Base-by-base conservation (phyloP, 1,284 basidiomycete genomes). In the Trichosporon asahii region DNA sequence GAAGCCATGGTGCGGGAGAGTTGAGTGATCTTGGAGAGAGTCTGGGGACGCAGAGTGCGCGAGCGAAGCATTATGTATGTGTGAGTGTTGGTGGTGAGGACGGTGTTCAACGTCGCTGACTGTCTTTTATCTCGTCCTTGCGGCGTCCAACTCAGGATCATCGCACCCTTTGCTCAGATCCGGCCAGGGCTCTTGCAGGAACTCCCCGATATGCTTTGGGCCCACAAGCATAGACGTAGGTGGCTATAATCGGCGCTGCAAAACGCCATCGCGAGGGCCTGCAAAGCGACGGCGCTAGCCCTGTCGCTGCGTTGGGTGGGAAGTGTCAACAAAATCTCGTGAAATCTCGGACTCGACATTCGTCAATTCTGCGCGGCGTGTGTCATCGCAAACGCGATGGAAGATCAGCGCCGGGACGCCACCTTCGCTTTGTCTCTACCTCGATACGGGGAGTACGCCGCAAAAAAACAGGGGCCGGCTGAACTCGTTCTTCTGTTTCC, bases 1-100 rank as follows among this genome's bases (percentile, higher is more conserved):
- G 71, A 29, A 15, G 65, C 66, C 46, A 72, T 61, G 15, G 44
- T 69, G 18, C 57, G 57, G 15, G 57, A 61, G 57, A 61, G 57
- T 31, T 27, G 57, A n/a, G 57, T n/a, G 29, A 61, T 15, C 29
- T 25, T 23, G 49, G 49, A 53, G 23, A 53, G 21, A 2, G 49
- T 53, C 49, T 61, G 57, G 29, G 57, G 57, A 33, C 57, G 57
- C 29, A 61, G 57, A 29, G 29, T 8, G 29, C 57, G 57, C 2
- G 57, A 29, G 57, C 57, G 57, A 6, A 61, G 57, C 57, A 61
- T 61, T 31, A 53, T 53, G 49, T 53, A 53, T 53, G 21, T 46
- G n/a, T 53, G 3, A 5, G 49, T 23, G 21, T 2, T 25, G 49
- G 49, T 53, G 49, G 23, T 53, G 49, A 53, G 9, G 21, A 53